Percentiles rank a stretch among this genome's conserved stretches.
Evolutionary conservation across 371 early-diverging fungal species (phyloP).

Genomic region (Mucor sp.): DNA sequence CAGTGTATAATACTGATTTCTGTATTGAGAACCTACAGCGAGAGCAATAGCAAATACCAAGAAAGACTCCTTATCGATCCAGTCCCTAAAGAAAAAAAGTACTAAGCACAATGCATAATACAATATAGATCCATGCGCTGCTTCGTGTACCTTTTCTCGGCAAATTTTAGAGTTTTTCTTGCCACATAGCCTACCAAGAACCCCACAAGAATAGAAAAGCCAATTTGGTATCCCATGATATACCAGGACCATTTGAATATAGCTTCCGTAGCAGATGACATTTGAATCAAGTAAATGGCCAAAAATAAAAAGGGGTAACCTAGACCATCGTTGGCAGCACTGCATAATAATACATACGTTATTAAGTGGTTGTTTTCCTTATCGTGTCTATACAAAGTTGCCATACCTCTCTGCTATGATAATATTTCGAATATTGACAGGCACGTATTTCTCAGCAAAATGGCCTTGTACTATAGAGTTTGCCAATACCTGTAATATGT

Average conservation of each 20-base stretch:
- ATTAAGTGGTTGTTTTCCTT: neutral
- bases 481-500: conserved; percentile 66
- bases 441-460: conserved; percentile 92
- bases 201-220: conserved; percentile 76
- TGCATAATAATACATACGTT: conserved; percentile 13
- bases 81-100: neutral
- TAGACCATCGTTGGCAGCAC: conserved; percentile 80
- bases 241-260: conserved; percentile 71
- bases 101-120: neutral
- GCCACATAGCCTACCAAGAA: conserved; percentile 72
- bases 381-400: neutral
- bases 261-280: conserved; percentile 54
- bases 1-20: no score
- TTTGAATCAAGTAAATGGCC: conserved; percentile 66
- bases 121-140: no score
- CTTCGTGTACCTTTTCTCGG: conserved; percentile 54
- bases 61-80: conserved; percentile 89
- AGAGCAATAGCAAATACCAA: conserved; percentile 84
- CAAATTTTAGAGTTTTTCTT: conserved; percentile 67
- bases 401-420: conserved; percentile 79
- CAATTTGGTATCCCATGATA: conserved; percentile 76
- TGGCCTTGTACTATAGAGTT: conserved; percentile 93
- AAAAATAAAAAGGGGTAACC: conserved; percentile 88
- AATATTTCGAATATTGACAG: conserved; percentile 76
- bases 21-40: conserved; percentile 55